Evolutionary conservation across 2,329 filamentous ascomycete species (phyloP).

Genomic region (Chrysoporthe deuterocubensis): DNA sequence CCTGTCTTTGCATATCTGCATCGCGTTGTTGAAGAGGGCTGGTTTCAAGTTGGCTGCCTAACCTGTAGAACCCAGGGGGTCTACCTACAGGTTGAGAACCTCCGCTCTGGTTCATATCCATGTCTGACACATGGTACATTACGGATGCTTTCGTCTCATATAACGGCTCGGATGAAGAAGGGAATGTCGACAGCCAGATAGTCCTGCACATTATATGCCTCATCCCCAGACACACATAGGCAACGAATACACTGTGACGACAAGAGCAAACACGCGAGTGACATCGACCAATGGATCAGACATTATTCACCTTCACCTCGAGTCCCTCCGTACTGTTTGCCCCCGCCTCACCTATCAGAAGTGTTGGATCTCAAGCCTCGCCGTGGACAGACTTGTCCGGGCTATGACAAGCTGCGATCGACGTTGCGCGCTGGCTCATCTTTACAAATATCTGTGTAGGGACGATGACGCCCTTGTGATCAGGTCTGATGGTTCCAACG

Average conservation of each 20-base stretch:
- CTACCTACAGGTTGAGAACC: conserved; percentile 24
- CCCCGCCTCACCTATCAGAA: conserved; percentile 23
- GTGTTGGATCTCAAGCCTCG: conserved; percentile 21
- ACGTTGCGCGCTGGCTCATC: background rate
- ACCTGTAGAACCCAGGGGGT: conserved; percentile 18
- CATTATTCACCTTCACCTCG: conserved; percentile 13
- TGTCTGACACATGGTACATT: conserved; percentile 12
- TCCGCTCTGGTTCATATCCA: conserved; percentile 10
- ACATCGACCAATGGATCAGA: conserved; percentile 16
- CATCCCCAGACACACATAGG: conserved; percentile 12
- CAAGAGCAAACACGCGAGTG: conserved; percentile 20
- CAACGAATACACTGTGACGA: conserved; percentile 14
- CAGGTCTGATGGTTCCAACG: background rate
- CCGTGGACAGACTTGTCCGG: conserved; percentile 10
- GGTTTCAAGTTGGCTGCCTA: conserved; percentile 19
- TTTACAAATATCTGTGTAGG: conserved; percentile 18
- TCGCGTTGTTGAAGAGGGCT: conserved; percentile 9
- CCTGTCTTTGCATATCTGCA: conserved; percentile 19
- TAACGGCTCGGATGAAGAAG: background rate
- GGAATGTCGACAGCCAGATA: conserved; percentile 4
- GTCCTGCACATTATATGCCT: conserved; percentile 25
- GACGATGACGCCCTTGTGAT: conserved; percentile 8
- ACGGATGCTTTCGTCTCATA: conserved; percentile 14
- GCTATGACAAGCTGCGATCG: conserved; percentile 1
- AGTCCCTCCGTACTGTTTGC: conserved; percentile 11